These are phyloP conservation scores for Malus hybrid DNA, from an alignment of 331 rosid species.

Conservation along the genomic window DNA sequence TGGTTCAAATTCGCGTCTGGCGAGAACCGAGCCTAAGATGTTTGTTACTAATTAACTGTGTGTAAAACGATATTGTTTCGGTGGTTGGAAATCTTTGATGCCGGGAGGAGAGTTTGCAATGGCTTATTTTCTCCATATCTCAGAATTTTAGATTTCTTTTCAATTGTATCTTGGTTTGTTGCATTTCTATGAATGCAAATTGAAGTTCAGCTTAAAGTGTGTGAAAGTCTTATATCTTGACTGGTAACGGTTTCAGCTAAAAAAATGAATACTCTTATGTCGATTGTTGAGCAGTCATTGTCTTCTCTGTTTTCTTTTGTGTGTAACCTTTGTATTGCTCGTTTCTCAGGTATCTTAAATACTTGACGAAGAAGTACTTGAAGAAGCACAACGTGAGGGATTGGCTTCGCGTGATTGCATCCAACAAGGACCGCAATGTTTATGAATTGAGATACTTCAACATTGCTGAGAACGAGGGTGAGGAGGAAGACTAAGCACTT, in stretches of 20 bases:
- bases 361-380: slow-evolving; percentile 89
- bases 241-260: too few relatives aligned
- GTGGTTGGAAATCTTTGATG: background rate
- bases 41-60: too few relatives aligned
- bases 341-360: slow-evolving; percentile 62
- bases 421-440: slow-evolving; percentile 82
- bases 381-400: slow-evolving; percentile 94
- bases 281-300: background rate
- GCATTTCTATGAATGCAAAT: background rate
- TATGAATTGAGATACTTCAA: slow-evolving; percentile 94
- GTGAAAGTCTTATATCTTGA: background rate
- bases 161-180: too few relatives aligned
- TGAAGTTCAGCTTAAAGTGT: background rate
- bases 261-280: background rate
- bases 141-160: background rate
- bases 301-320: background rate
- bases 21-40: too few relatives aligned
- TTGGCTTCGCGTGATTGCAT: slow-evolving; percentile 92
- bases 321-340: background rate
- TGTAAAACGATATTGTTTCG: background rate
- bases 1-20: too few relatives aligned
- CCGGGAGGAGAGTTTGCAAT: background rate
- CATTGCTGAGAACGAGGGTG: slow-evolving; percentile 95
- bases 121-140: background rate
- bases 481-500: slow-evolving; percentile 68